Base-by-base conservation (phyloP, 805 yeast species). In the Lachancea fermentati region DNA sequence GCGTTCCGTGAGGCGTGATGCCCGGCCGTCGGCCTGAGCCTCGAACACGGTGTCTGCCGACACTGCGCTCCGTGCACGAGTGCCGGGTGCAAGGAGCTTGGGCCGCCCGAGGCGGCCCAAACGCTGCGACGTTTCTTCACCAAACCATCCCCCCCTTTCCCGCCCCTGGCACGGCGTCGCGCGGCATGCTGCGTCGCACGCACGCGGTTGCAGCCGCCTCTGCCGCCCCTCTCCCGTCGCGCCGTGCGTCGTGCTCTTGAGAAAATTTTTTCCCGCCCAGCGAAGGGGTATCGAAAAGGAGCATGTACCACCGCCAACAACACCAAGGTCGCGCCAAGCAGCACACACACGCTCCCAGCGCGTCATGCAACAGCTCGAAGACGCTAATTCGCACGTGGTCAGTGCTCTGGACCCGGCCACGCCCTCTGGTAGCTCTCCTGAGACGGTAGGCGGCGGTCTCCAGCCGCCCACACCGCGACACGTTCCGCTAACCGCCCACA, bases 401-500 rank as follows among this genome's bases (percentile, higher is more conserved):
- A 11, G 26, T 22, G 11, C 26, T 7, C 9, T 22, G 11, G 26
- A 22, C 26, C 26, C 11, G 26, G 26, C 26, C 9, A 22, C 9
- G 7, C 9, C 26, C 7, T 7, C 9, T 11, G 26, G 26, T 11
- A 22, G 26, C 26, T 22, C 26, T 22, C 26, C 26, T 11, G 26
- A 22, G 26, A 22, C 26, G 9, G 26, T 7, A 7, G 11, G 11
- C 26, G 26, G 7, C 26, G 26, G 9, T 22, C 9, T 11, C 26
- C 26, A 22, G 26, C 26, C 26, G 26, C 26, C 26, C 26, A 22
- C 26, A 11, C 26, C 26, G 9, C 26, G 26, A 22, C 26, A 11
- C 9, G 26, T 22, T 22, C 11, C 32, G 17, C 19, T 37, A 32
- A 32, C 36, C 37, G 42, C 37, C 28, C 37, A 33, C 14, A 29